These are phyloP conservation scores for Gentiana macrophylla DNA, from an alignment of 257 asterid genomes.

Conservation along the genomic window DNA sequence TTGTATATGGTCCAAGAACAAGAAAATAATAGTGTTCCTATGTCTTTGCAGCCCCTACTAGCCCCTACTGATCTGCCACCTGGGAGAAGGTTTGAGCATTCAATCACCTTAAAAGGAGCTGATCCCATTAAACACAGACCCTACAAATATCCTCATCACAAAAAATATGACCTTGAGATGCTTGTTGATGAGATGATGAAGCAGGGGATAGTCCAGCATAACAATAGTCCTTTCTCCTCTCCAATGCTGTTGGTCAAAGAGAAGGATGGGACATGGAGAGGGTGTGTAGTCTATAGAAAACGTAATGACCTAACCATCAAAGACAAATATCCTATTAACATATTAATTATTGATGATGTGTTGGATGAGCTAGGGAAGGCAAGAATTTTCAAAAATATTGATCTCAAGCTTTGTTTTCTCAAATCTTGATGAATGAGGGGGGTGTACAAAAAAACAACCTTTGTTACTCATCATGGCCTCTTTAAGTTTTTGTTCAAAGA, in stretches of 20 bases:
- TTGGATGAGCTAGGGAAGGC: not conserved
- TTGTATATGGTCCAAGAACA: too few relatives aligned
- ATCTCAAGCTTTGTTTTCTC: not conserved
- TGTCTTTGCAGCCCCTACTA: too few relatives aligned
- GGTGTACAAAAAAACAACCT: not conserved
- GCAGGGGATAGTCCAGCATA: not conserved
- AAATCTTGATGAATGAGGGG: not conserved
- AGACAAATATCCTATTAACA: constrained; percentile 5
- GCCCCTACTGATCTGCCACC: too few relatives aligned
- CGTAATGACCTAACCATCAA: not conserved
- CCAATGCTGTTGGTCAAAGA: constrained; percentile 1
- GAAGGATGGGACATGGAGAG: not conserved
- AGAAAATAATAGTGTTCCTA: too few relatives aligned
- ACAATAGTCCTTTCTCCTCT: not conserved
- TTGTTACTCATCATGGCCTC: not conserved
- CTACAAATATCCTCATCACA: not conserved
- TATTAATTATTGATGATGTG: not conserved
- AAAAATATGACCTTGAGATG: not conserved
- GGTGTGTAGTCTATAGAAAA: not conserved
- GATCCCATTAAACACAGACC: not conserved
- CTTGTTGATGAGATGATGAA: not conserved
- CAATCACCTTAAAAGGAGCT: not conserved
- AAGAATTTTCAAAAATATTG: not conserved
- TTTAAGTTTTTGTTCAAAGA: not conserved
- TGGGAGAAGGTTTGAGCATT: too few relatives aligned